These are phyloP conservation scores for Lophiotrema nucula DNA, from an alignment of 495 filamentous ascomycete genomes.

Conservation along the genomic window DNA sequence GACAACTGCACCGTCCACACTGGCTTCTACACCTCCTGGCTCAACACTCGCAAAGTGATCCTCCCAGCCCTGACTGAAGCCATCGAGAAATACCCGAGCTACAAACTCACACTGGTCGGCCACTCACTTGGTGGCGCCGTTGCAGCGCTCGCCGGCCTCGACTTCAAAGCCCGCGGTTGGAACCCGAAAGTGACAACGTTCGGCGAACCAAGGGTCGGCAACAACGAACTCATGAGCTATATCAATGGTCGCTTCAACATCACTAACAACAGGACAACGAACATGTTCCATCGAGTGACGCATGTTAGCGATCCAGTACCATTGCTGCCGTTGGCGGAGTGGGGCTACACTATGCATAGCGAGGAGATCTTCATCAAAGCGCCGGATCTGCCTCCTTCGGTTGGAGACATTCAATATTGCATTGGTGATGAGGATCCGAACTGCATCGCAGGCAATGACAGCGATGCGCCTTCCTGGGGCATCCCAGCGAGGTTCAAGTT, in stretches of 20 bases:
- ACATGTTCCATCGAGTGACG: slow-evolving; percentile 73
- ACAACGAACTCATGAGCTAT: slow-evolving; percentile 65
- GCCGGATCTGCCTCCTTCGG: slow-evolving; percentile 60
- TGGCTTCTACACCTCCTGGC: slow-evolving; percentile 85
- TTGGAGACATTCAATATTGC: slow-evolving; percentile 69
- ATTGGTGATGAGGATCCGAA: slow-evolving; percentile 64
- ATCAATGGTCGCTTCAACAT: slow-evolving; percentile 66
- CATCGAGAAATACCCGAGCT: slow-evolving; percentile 60
- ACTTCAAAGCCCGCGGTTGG: slow-evolving; percentile 67
- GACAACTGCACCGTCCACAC: slow-evolving; percentile 85
- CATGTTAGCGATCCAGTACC: slow-evolving; percentile 87
- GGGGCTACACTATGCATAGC: slow-evolving; percentile 81
- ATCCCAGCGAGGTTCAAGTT: slow-evolving; percentile 67
- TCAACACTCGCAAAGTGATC: slow-evolving; percentile 62
- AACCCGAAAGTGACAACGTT: slow-evolving; percentile 81
- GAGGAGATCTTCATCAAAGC: slow-evolving; percentile 86
- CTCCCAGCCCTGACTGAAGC: slow-evolving; percentile 58
- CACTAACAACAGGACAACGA: slow-evolving; percentile 24
- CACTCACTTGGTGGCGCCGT: slow-evolving; percentile 94
- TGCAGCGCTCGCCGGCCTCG: slow-evolving; percentile 79
- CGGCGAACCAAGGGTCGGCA: slow-evolving; percentile 85
- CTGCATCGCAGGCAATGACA: slow-evolving; percentile 62
- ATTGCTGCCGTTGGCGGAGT: slow-evolving; percentile 76
- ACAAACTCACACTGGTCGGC: slow-evolving; percentile 74
- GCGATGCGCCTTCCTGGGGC: slow-evolving; percentile 31